Conservation (phyloP, 2,329 filamentous ascomycete species). For the Periconia macrospinosa region DNA sequence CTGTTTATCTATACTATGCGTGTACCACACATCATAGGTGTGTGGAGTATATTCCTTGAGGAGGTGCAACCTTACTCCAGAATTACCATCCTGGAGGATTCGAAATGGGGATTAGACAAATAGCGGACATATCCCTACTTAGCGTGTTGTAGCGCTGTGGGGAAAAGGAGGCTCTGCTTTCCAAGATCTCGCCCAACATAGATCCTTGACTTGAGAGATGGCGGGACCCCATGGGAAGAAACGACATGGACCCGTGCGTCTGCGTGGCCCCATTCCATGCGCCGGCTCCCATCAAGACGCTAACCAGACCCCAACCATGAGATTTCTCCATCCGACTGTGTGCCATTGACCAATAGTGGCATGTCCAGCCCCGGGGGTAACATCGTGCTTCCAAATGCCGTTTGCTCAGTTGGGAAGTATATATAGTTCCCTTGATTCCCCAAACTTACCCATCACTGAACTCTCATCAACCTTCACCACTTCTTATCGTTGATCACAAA, state of each 20-base stretch:
- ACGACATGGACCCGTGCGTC: too few species aligned
- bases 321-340: background rate
- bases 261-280: background rate
- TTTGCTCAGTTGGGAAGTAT: conserved; percentile 3
- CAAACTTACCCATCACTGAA: background rate
- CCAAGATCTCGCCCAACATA: background rate
- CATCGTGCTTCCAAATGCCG: background rate
- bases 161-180: background rate
- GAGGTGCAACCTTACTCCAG: too few species aligned
- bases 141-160: background rate
- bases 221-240: background rate
- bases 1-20: too few species aligned
- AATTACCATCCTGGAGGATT: background rate
- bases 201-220: background rate
- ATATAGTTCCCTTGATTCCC: conserved; percentile 8
- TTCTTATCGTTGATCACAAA: background rate
- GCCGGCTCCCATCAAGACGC: background rate
- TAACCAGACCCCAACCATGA: background rate
- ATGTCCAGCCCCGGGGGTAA: background rate
- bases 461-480: background rate
- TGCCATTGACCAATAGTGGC: conserved; percentile 1
- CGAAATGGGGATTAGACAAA: background rate
- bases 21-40: too few species aligned
- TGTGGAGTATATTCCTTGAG: too few species aligned
- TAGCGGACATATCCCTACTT: background rate